Conservation (phyloP, 177 flowering plant genomes). For the Vitis hybrid region DNA sequence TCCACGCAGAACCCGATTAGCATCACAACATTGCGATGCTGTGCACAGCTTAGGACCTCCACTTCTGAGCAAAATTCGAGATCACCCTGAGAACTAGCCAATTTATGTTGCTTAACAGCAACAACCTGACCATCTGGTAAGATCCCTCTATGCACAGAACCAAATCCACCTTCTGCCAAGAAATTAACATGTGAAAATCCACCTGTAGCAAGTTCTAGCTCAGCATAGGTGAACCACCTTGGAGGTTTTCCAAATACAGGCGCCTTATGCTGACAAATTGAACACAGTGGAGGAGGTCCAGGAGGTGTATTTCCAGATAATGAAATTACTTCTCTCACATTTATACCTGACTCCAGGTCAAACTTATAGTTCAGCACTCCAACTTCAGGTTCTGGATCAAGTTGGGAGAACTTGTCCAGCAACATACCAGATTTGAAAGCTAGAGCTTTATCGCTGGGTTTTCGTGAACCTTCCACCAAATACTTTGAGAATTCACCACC, state of each 20-base stretch:
- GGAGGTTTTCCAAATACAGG: constrained; percentile 90
- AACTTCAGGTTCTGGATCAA: constrained; percentile 46
- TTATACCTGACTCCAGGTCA: constrained; percentile 43
- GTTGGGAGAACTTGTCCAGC: constrained; percentile 41
- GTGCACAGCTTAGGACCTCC: constrained; percentile 93
- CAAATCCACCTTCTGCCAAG: constrained; percentile 97
- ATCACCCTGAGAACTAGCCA: constrained; percentile 93
- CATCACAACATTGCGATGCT: constrained; percentile 97
- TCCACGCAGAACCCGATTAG: constrained; percentile 89
- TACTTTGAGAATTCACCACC: constrained; percentile 30
- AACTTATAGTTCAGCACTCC: constrained; percentile 29
- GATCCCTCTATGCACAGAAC: constrained; percentile 84
- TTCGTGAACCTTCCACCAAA: constrained; percentile 30
- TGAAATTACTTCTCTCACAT: constrained; percentile 62
- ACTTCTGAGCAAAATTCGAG: constrained; percentile 92
- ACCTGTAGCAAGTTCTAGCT: constrained; percentile 77
- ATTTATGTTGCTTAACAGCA: constrained; percentile 90
- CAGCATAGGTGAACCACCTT: constrained; percentile 72
- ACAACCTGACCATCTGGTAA: constrained; percentile 82
- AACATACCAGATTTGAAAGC: constrained; percentile 37
- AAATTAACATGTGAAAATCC: constrained; percentile 79
- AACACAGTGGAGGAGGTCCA: constrained; percentile 87
- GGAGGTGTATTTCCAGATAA: constrained; percentile 57
- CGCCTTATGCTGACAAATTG: constrained; percentile 81
- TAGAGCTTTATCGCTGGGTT: constrained; percentile 25